Evolutionary conservation across 2,329 filamentous ascomycete species (phyloP).

Genomic region (Diaporthe velutina): DNA sequence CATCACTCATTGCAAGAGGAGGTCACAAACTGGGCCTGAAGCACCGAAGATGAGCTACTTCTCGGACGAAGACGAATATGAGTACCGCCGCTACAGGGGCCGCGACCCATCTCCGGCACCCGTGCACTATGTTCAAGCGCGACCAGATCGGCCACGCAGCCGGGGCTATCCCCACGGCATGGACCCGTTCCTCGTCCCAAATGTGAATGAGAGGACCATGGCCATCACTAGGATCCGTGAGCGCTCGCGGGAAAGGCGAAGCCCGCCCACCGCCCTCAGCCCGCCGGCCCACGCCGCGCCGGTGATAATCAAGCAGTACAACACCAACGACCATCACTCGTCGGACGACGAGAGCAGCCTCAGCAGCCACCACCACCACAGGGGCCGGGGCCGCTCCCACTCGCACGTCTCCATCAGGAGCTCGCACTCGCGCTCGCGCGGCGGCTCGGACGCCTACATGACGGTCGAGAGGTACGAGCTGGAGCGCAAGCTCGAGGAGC

Average conservation of each 20-base stretch:
- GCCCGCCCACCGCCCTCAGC: constrained; percentile 51
- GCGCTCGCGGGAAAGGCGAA: constrained; percentile 61
- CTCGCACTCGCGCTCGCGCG: constrained; percentile 47
- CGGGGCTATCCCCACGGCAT: constrained; percentile 57
- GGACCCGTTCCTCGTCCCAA: constrained; percentile 56
- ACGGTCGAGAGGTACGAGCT: constrained; percentile 57
- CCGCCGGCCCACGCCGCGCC: constrained; percentile 53
- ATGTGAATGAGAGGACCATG: constrained; percentile 57
- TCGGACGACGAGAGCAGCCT: constrained; percentile 57
- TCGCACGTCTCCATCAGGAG: constrained; percentile 45
- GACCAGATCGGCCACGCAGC: constrained; percentile 50
- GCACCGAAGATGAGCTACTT: constrained; percentile 52
- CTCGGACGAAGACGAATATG: constrained; percentile 67
- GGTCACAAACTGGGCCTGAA: not conserved
- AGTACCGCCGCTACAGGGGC: constrained; percentile 60
- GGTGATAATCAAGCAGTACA: constrained; percentile 71
- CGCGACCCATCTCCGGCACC: constrained; percentile 55
- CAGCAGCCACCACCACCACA: constrained; percentile 49
- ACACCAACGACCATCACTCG: constrained; percentile 53
- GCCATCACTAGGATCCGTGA: constrained; percentile 58
- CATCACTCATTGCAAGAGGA: not conserved
- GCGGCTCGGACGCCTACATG: constrained; percentile 49
- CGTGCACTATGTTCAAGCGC: constrained; percentile 61
- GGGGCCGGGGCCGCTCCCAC: constrained; percentile 50
- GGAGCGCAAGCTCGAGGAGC: constrained; percentile 41